Base-by-base conservation (phyloP, 768 basidiomycete species). In the Mycena epipterygia region DNA sequence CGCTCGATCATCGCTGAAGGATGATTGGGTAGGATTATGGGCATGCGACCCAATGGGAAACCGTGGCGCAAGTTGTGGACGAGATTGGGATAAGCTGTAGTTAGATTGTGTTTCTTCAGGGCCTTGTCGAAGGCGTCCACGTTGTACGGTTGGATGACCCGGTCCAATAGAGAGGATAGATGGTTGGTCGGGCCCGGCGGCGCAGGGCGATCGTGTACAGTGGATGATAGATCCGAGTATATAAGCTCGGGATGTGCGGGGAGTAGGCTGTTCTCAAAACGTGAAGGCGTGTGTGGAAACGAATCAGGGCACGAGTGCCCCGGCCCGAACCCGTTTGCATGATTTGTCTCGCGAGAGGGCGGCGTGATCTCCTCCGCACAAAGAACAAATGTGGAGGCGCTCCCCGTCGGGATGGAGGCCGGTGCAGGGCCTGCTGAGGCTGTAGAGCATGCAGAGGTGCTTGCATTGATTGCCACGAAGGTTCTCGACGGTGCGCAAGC, bases 31-130 rank as follows among this genome's bases (percentile, higher is more conserved):
- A 69, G 53, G 25, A 73, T 74, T 37, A 67, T 61, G 0, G 82
- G 79, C 73, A 84, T 81, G 2, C 72, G 44, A 1, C 82, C 81
- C 3, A 84, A 61, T 0, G 79, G 80, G 58, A 84, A 84, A 3
- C 82, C 81, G 13, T 74, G 11, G 0, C 67, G 63, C 1, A 85
- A 74, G 30, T 82, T 81, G 12, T 57, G 1, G 9, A 76, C 53
- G 2, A 85, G 75, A 1, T 71, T 13, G 0, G 82, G 83, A 35
- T 84, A 84, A 29, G 42, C 3, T 0, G 60, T 1, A 0, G 63
- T 32, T 11, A 84, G 76, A 17, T 76, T 53, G 39, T 75, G 76
- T 37, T 73, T 75, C 1, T 11, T 0, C 14, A 82, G 73, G 33
- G 74, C 41, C 1, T 6, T n/a, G 19, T 77, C 73, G 33, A 55